Base-by-base conservation (phyloP, 768 basidiomycete genomes). In the Suillus decipiens region DNA sequence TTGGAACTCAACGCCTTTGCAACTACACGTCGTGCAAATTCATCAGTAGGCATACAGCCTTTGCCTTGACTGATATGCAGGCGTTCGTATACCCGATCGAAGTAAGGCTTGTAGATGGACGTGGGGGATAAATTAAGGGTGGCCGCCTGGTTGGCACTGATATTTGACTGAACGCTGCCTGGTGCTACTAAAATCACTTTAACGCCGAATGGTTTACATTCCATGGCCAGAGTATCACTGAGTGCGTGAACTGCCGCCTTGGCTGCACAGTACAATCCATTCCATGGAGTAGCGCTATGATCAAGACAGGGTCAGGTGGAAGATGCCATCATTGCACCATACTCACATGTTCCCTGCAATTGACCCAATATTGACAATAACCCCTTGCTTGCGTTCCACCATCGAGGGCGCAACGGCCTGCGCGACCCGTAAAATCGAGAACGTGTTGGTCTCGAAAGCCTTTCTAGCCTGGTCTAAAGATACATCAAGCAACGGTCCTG, bases 161-260 rank as follows among this genome's bases (percentile, higher is more conserved):
- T 81, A 67, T 92, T 89, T 3, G 89, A 90, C 55, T 77, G 81
- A 61, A 93, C 79, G 3, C 82, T 79, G 10, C 88, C 90, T 0
- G 90, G 88, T 5, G 84, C 80, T 53, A 93, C 79, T 64, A 89
- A 87, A 71, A 92, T 77, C 47, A 92, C 89, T 28, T 83, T 77
- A 62, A 94, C 82, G 37, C 86, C 85, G 71, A 92, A 84, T 0
- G 90, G 89, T 47, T 79, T 82, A 74, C 86, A 86, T 69, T 94
- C 92, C 89, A 91, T 89, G 3, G 80, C 80, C 5, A 93, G 81
- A 0, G 84, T 81, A 45, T 92, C 85, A 56, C 85, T 86, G 36
- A 92, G 75, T 28, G 81, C 75, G 51, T 85, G 84, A 5, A 87
- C 71, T 0, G 86, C 86, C 0, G 87, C 82, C 69, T 89, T 89